Evolutionary conservation across 352 stramenopile genomes (phyloP).

Genomic region (Pythium dissimile): DNA sequence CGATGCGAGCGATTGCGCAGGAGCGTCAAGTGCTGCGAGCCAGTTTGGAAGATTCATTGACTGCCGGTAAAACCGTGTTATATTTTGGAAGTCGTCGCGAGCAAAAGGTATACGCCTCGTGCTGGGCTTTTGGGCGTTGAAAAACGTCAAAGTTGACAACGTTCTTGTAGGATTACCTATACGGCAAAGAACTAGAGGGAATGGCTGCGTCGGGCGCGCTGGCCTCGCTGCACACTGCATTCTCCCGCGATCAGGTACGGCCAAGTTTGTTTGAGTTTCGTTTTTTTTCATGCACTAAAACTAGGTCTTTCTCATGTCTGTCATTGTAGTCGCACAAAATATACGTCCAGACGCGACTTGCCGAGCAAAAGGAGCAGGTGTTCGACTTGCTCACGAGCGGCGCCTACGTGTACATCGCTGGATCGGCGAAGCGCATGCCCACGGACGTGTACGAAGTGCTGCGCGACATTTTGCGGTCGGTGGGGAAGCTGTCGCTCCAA

Average conservation of each 20-base stretch:
- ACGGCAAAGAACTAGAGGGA: conserved; percentile 65
- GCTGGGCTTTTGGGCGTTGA: background rate
- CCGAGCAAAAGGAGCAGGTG: conserved; percentile 72
- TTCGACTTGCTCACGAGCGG: conserved; percentile 67
- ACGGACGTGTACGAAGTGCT: conserved; percentile 89
- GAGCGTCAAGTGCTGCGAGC: conserved; percentile 62
- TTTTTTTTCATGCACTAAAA: background rate
- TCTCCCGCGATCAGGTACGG: conserved; percentile 84
- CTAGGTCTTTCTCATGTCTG: background rate
- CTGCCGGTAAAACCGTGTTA: conserved; percentile 39
- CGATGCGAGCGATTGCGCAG: conserved; percentile 88
- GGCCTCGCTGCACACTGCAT: conserved; percentile 79
- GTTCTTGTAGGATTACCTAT: conserved; percentile 80
- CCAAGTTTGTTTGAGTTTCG: no score
- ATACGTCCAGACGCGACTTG: conserved; percentile 89
- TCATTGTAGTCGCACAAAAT: conserved; percentile 70
- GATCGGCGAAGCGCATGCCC: conserved; percentile 91
- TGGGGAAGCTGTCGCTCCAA: conserved; percentile 65
- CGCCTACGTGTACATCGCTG: conserved; percentile 82
- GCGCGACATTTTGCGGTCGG: conserved; percentile 74
- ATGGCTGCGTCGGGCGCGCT: conserved; percentile 53
- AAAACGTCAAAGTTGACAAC: background rate
- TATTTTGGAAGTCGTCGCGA: conserved; percentile 90
- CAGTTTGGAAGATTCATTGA: conserved; percentile 1
- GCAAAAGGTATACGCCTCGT: conserved; percentile 42